Evolutionary conservation across 2,329 filamentous ascomycete genomes (phyloP), one percentile per base, ranked within the genome.

Genomic region (Mycocentrospora acerina): DNA sequence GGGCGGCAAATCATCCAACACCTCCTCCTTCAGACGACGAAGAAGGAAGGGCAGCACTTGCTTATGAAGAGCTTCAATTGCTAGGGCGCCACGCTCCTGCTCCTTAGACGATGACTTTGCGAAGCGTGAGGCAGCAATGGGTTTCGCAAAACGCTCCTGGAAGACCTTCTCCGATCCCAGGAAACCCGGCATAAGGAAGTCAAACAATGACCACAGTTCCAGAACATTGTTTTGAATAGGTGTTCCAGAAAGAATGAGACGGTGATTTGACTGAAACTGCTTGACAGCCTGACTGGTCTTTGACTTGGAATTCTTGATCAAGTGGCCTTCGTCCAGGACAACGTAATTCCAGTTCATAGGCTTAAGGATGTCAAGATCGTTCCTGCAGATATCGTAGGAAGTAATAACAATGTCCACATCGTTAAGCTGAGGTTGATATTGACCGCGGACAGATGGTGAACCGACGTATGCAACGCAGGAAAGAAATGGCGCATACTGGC

Each of bases 151-250:
- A 3, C 90, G 83, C 66, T 96, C 91, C 51, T 94, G 76, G 71
- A 96, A 96, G n/a, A 96, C 89, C 71, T 94, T 95, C 64, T 98
- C 93, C 0, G 85, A 89, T 22, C 93, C 93, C 7, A 98, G 76
- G 74, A 98, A 98, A 2, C 93, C 94, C 3, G 94, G 93, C 93
- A 98, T 98, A 44, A 98, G 76, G 72, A 98, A 98, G 70, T 98
- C 93, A 62, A 98, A 98, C 4, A 98, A 77, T 1, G 91, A 97
- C 91, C 91, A 98, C 4, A 98, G 76, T 64, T 98, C 91, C 32
- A 98, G 72, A 2, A 98, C 91, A 52, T 97, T 97, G 68, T 97
- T 97, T 67, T 97, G 91, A 51, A 97, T 97, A 0, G 93, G 93
- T 2, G 93, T 98, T 27, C 93, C 93, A 0, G 93, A 98, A 4